A percentile compares a stretch with the other conserved stretches of the same genome.
Evolutionary conservation across 306 rosid species (phyloP).

Genomic region (Glycyrrhiza uralensis): DNA sequence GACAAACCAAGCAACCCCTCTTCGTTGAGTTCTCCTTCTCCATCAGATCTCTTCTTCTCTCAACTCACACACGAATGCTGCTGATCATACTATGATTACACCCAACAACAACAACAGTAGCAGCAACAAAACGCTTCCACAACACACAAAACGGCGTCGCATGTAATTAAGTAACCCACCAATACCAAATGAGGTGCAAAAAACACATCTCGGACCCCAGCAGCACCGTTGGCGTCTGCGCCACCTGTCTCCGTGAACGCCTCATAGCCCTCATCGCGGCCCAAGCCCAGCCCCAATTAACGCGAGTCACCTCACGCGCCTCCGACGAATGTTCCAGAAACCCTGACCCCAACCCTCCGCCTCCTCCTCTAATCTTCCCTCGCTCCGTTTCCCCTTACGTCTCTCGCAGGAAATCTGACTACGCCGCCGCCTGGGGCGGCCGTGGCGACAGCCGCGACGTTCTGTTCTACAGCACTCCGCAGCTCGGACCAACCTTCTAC

Average conservation of each 20-base stretch:
- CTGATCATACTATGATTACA: no score
- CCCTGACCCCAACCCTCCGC: constrained; percentile 50
- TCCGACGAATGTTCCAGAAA: constrained; percentile 36
- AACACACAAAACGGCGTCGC: constrained; percentile 21
- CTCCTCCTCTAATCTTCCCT: constrained; percentile 60
- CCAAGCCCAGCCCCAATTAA: constrained; percentile 40
- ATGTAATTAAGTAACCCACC: background rate
- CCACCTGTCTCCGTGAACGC: constrained; percentile 86
- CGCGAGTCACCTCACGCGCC: constrained; percentile 42
- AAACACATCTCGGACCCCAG: constrained; percentile 60
- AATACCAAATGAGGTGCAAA: constrained; percentile 78
- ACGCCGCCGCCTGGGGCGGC: constrained; percentile 29
- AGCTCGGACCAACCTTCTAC: constrained; percentile 55
- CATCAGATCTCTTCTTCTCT: constrained; percentile 36
- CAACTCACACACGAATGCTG: no score
- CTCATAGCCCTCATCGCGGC: constrained; percentile 45
- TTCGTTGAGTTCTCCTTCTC: background rate
- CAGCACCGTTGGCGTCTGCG: constrained; percentile 78
- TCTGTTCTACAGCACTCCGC: constrained; percentile 80
- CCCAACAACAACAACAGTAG: background rate
- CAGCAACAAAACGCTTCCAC: background rate
- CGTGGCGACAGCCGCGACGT: constrained; percentile 24
- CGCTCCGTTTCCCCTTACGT: constrained; percentile 91
- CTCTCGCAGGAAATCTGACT: constrained; percentile 73
- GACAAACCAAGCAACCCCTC: constrained; percentile 41